phyloP scores from a whole-genome alignment of 352 stramenopile species.

The Pythium angustatum region DNA sequence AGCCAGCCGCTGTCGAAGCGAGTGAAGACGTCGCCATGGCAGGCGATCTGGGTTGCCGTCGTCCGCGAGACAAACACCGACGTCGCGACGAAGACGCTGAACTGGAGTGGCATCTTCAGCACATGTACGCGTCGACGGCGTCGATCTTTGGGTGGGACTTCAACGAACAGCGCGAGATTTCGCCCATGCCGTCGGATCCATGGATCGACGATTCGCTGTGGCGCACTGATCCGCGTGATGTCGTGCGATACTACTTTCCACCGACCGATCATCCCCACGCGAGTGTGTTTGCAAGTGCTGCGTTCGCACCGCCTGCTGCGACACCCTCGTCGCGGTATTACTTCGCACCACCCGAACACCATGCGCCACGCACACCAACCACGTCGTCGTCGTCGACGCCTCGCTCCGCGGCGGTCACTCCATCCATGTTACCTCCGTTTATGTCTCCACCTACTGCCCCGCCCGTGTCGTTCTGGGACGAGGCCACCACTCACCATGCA shows the following conservation, averaged over 20 bases:
- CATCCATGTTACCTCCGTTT: constrained; percentile 26
- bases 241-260: constrained; percentile 58
- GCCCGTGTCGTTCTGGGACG: constrained; percentile 28
- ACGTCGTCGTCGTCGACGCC: constrained; percentile 20
- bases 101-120: constrained; percentile 67
- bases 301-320: constrained; percentile 5
- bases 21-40: not conserved
- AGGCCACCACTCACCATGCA: not conserved
- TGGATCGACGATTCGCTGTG: constrained; percentile 61
- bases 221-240: constrained; percentile 65
- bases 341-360: constrained; percentile 31
- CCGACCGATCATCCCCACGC: constrained; percentile 10
- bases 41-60: constrained; percentile 20
- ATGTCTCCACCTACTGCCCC: constrained; percentile 15
- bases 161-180: constrained; percentile 50
- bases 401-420: not conserved
- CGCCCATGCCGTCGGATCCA: constrained; percentile 23
- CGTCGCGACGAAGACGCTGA: constrained; percentile 50
- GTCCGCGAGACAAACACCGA: constrained; percentile 27
- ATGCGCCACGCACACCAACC: not conserved
- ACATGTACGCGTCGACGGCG: constrained; percentile 74
- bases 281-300: not conserved
- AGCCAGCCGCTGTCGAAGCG: constrained; percentile 2
- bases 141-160: constrained; percentile 82
- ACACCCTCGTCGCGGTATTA: constrained; percentile 50